A percentile compares a stretch with the other conserved stretches of the same genome.
phyloP scores from a whole-genome alignment of 305 asterid genomes.

The Solanum hybrid region DNA sequence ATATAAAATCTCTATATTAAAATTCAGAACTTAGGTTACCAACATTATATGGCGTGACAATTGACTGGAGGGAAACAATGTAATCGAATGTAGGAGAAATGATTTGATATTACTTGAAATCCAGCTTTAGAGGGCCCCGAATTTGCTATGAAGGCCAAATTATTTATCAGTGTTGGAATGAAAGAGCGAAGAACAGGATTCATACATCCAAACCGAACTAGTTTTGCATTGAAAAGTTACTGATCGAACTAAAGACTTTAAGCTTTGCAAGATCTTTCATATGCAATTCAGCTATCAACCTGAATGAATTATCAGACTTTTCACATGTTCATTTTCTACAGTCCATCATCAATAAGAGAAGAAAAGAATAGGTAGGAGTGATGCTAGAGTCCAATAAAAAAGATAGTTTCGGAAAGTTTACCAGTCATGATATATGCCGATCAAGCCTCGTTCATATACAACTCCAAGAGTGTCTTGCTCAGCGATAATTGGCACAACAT shows the following conservation, averaged over 20 bases:
- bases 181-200: neutral
- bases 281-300: neutral
- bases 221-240: neutral
- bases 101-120: neutral
- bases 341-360: neutral
- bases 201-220: neutral
- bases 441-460: slow-evolving; percentile 34
- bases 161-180: neutral
- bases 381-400: neutral
- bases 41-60: neutral
- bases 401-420: neutral
- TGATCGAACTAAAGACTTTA: neutral
- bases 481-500: slow-evolving; percentile 33
- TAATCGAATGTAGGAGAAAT: neutral
- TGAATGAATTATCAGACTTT: neutral
- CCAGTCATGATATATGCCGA: slow-evolving; percentile 46
- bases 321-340: neutral
- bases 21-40: neutral
- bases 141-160: neutral
- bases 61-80: neutral
- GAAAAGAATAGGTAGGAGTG: neutral
- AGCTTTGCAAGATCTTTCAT: neutral
- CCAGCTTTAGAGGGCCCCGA: neutral
- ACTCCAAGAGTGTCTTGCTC: slow-evolving; percentile 33
- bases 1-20: neutral